These are phyloP conservation scores for Phallus indusiatus DNA, from an alignment of 768 basidiomycete genomes.

Conservation along the genomic window DNA sequence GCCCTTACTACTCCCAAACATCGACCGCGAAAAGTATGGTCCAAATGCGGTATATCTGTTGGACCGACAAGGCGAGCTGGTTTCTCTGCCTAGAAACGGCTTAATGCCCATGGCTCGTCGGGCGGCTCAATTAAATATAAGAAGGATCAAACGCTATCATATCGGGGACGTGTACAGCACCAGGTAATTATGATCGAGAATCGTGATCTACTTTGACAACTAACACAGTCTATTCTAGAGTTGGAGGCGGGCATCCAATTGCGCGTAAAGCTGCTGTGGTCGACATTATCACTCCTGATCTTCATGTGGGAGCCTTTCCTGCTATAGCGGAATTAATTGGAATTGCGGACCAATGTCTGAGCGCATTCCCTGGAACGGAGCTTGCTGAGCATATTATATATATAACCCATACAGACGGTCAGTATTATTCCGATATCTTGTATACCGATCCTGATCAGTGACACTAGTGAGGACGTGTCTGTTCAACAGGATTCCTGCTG, in stretches of 20 bases:
- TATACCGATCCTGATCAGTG: constrained; percentile 4
- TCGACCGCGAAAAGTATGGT: constrained; percentile 47
- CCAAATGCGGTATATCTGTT: constrained; percentile 62
- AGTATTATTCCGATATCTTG: constrained; percentile 15
- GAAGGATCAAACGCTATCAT: constrained; percentile 77
- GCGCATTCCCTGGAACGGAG: constrained; percentile 60
- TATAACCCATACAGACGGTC: constrained; percentile 71
- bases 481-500: constrained; percentile 51
- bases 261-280: constrained; percentile 67
- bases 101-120: constrained; percentile 73
- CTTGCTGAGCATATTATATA: constrained; percentile 60
- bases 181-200: constrained; percentile 31
- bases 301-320: constrained; percentile 51
- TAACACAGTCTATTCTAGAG: constrained; percentile 27
- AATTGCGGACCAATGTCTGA: constrained; percentile 55
- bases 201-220: background rate
- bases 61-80: constrained; percentile 71
- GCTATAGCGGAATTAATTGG: constrained; percentile 69
- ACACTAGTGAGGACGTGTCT: constrained; percentile 50
- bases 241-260: constrained; percentile 65
- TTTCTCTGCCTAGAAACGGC: constrained; percentile 62
- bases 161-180: constrained; percentile 64
- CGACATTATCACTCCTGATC: constrained; percentile 75
- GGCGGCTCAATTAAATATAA: constrained; percentile 56
- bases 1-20: constrained; percentile 69